A percentile compares a stretch with the other conserved stretches of the same genome.
Evolutionary conservation across 2,329 filamentous ascomycete species (phyloP).

Genomic region (Piedraia hortae): DNA sequence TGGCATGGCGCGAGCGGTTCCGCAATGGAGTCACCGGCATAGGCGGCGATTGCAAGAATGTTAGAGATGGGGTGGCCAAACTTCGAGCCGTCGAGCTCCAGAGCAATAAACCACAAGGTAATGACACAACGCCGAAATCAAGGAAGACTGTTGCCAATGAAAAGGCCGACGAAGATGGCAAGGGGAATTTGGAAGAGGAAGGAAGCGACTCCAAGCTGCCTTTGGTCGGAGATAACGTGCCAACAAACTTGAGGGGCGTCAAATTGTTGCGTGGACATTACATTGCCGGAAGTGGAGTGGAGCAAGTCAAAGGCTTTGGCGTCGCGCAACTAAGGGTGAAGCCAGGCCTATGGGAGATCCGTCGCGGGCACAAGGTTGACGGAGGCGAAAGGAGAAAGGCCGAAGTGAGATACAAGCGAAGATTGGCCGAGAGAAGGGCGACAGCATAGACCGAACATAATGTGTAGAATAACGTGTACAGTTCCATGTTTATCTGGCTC

Average conservation of each 20-base stretch:
- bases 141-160: conserved; percentile 33
- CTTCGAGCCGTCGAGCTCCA: conserved; percentile 30
- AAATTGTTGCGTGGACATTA: conserved; percentile 37
- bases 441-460: too few relatives aligned
- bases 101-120: conserved; percentile 8
- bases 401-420: conserved; percentile 62
- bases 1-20: conserved; percentile 72
- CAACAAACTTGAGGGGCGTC: conserved; percentile 21
- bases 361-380: conserved; percentile 70
- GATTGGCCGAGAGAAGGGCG: too few relatives aligned
- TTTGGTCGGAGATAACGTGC: conserved; percentile 3
- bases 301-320: conserved; percentile 35
- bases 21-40: conserved; percentile 48
- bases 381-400: conserved; percentile 78
- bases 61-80: conserved; percentile 33
- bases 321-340: conserved; percentile 40
- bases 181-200: conserved; percentile 24
- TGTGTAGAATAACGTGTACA: neutral
- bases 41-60: conserved; percentile 55
- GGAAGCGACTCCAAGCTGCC: neutral
- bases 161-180: conserved; percentile 19
- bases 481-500: conserved; percentile 6
- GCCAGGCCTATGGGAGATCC: conserved; percentile 85
- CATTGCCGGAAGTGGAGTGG: conserved; percentile 49
- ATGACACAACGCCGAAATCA: conserved; percentile 21